phyloP scores from a whole-genome alignment of 2,329 filamentous ascomycete genomes.

The Talaromyces sp. region DNA sequence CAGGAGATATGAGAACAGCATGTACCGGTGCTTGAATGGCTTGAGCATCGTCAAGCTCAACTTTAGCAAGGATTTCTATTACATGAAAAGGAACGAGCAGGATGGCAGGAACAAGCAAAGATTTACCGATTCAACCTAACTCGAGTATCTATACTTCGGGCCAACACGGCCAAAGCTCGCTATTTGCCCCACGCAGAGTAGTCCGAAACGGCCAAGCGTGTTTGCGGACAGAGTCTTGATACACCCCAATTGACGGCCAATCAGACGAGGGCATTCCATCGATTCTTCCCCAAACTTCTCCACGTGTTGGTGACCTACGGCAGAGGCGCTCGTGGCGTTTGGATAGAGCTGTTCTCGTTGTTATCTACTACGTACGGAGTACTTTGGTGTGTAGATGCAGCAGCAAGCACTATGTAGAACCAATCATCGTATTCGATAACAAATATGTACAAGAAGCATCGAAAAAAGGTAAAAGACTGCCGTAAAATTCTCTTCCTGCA shows the following conservation, averaged over 20 bases:
- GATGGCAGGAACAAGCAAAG: neutral
- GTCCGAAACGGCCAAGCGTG: neutral
- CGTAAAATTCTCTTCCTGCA: neutral
- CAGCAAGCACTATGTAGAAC: neutral
- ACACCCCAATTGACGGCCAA: too few species aligned
- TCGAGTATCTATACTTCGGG: too few species aligned
- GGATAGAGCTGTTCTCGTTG: neutral
- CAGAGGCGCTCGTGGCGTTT: neutral
- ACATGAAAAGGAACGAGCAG: neutral
- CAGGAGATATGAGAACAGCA: conserved; percentile 50
- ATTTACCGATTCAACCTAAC: neutral
- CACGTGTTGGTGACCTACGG: too few species aligned
- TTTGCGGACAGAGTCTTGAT: neutral
- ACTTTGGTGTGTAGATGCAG: neutral
- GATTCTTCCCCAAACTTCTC: too few species aligned
- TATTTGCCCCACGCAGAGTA: neutral
- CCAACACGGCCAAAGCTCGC: neutral
- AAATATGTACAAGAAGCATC: neutral
- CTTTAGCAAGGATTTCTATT: neutral
- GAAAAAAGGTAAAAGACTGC: neutral
- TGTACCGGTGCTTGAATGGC: conserved; percentile 48
- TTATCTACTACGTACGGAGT: neutral
- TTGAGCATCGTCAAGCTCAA: conserved; percentile 45
- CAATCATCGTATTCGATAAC: neutral
- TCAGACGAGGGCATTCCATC: too few species aligned